Evolutionary conservation across 2,329 filamentous ascomycete species (phyloP).

Genomic region (Aspergillus pseudonomiae): DNA sequence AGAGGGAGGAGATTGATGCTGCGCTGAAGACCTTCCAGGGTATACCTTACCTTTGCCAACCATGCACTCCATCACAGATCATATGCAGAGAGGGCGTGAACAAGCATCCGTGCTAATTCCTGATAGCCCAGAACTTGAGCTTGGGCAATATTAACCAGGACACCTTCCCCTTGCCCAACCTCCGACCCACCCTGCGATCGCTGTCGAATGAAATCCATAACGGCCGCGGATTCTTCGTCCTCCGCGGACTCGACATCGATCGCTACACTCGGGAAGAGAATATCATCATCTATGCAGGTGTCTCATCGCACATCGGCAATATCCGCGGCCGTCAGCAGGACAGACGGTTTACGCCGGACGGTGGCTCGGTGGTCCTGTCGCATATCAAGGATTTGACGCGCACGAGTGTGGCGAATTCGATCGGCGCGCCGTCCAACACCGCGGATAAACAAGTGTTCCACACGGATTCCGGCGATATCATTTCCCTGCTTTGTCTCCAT

Average conservation of each 20-base stretch:
- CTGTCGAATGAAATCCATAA: conserved; percentile 43
- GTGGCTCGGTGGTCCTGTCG: conserved; percentile 54
- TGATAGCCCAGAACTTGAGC: conserved; percentile 31
- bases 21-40: conserved; percentile 49
- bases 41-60: conserved; percentile 11
- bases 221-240: conserved; percentile 49
- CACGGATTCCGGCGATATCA: conserved; percentile 59
- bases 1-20: conserved; percentile 48
- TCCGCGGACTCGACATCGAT: conserved; percentile 46
- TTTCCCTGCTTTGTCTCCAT: conserved; percentile 53
- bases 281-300: conserved; percentile 48
- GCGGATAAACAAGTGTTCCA: conserved; percentile 54
- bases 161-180: conserved; percentile 47
- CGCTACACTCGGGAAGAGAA: conserved; percentile 40
- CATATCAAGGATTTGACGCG: conserved; percentile 65
- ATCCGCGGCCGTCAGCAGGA: conserved; percentile 48
- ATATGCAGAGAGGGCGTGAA: too few relatives aligned
- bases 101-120: conserved; percentile 9
- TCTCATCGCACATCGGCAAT: conserved; percentile 47
- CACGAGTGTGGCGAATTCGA: conserved; percentile 31
- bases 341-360: conserved; percentile 23
- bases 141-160: conserved; percentile 49
- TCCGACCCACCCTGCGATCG: conserved; percentile 36
- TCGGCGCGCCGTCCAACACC: conserved; percentile 49
- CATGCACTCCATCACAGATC: too few relatives aligned